Evolutionary conservation across 345 rosid species (phyloP), one percentile per base, ranked within the genome.

Genomic region (Murraya koenigii): DNA sequence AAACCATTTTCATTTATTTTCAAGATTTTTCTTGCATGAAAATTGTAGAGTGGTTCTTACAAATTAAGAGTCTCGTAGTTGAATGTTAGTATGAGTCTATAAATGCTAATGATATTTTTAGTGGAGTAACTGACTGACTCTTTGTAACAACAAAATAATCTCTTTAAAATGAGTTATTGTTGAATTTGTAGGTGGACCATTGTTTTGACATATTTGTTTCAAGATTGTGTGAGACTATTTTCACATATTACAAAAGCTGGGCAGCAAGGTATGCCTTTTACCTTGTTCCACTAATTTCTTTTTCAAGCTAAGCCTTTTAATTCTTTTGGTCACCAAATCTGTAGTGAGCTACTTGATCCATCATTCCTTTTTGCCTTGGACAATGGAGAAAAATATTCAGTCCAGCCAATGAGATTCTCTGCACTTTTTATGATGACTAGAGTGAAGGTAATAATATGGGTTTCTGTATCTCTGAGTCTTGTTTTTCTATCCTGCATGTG

Each of bases 221-320:
- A 78, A 94, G 86, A 78, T 88, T 96, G 59, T 88, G 89, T 70
- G 98, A 96, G 77, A 89, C 87, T 85, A 88, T 91, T 75, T 91
- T 92, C 93, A 91, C 97, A 54, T 92, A 91, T 85, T 94, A 94
- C 91, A 96, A 96, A 88, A 94, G 98, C 86, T 90, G 99, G 98
- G 93, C 97, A 20, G 97, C 98, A 72, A 96, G 97, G 99, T 96
- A 87, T 76, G 61, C 44, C 17, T 67, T 76, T 71, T 72, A 36
- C 65, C 70, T 72, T 72, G 17, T 64, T 71, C 17, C 26, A 44
- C 13, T 44, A 44, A 44, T 44, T 44, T 44, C 49, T 44, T 13
- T 60, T 49, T 66, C 66, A 69, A 82, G 25, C 80, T 80, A 60
- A 77, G 80, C 33, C 84, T 54, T 79, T 71, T 78, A 23, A 71